These are phyloP conservation scores for Vaccinium vitisidaea DNA, from an alignment of 148 eudicot species.

Conservation along the genomic window DNA sequence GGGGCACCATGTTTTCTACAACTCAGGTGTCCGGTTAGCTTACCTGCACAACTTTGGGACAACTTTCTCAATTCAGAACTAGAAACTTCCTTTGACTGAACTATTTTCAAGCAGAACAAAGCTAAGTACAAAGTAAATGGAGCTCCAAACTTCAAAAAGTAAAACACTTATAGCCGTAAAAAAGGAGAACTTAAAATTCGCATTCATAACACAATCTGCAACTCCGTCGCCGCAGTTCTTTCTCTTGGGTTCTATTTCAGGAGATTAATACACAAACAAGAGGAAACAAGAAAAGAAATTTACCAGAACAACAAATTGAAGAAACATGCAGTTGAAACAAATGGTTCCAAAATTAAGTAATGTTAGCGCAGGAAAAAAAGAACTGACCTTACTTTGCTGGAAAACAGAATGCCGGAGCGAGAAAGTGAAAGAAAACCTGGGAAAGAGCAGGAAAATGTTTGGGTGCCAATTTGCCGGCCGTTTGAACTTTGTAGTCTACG, in stretches of 20 bases:
- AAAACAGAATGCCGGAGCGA: conserved; percentile 18
- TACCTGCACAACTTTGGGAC: too few relatives aligned
- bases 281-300: not conserved
- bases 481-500: conserved; percentile 23
- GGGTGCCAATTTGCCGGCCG: not conserved
- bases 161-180: not conserved
- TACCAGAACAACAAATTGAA: not conserved
- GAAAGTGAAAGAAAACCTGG: not conserved
- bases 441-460: not conserved
- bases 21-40: too few relatives aligned
- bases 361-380: not conserved
- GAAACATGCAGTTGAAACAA: not conserved
- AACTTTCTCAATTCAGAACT: not conserved
- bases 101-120: not conserved
- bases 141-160: not conserved
- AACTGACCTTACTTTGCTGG: conserved; percentile 4
- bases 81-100: not conserved
- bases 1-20: not conserved
- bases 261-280: not conserved
- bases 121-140: not conserved
- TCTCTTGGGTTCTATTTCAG: not conserved
- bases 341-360: not conserved
- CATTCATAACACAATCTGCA: not conserved
- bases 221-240: not conserved
- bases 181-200: not conserved